These are phyloP conservation scores for Colletotrichum truncatum DNA, from an alignment of 2,329 filamentous ascomycete genomes.

Conservation along the genomic window DNA sequence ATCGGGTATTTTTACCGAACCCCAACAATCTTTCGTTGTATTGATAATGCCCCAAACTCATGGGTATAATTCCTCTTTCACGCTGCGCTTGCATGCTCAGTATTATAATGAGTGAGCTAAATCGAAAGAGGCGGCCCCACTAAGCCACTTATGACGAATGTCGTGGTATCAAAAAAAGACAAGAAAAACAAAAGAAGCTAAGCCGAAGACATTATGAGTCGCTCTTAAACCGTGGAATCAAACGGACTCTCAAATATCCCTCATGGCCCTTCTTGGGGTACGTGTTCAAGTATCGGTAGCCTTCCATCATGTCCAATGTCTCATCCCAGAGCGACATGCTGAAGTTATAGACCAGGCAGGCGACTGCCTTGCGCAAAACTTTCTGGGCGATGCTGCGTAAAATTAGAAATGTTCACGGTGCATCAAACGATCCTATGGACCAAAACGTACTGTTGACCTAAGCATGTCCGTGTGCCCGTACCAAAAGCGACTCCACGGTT, in stretches of 20 bases:
- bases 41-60: too few species aligned
- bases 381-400: conserved; percentile 19
- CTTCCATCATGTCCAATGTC: not conserved
- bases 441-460: conserved; percentile 29
- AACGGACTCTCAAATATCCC: conserved; percentile 21
- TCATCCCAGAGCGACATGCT: conserved; percentile 26
- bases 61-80: too few species aligned
- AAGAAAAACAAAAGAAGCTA: not conserved
- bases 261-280: conserved; percentile 27
- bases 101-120: too few species aligned
- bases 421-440: not conserved
- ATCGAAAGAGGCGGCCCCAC: too few species aligned
- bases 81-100: not conserved
- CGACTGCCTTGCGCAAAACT: conserved; percentile 31
- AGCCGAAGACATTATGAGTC: conserved; percentile 16
- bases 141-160: too few species aligned
- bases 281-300: conserved; percentile 23
- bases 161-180: not conserved
- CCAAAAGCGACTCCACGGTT: conserved; percentile 21
- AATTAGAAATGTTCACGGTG: accelerated
- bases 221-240: conserved; percentile 7
- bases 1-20: too few species aligned
- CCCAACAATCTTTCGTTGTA: too few species aligned
- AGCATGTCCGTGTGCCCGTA: conserved; percentile 31
- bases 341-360: conserved; percentile 29